Evolutionary conservation across 192 early-diverging fungal species (phyloP), one percentile per base, ranked within the genome.

Genomic region (Podochytrium sp.): DNA sequence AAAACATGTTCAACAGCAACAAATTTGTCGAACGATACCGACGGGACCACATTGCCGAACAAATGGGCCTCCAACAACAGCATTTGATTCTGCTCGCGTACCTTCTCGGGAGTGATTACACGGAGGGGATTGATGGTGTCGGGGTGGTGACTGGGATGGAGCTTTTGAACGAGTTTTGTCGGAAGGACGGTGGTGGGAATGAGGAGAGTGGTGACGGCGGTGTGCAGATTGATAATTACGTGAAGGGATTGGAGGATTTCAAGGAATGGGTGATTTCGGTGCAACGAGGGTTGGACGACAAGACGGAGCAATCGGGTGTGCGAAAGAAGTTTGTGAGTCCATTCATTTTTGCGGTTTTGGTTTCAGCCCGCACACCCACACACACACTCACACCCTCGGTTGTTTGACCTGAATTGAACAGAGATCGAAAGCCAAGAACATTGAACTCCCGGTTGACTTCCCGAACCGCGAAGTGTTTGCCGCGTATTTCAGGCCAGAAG

Each of bases 81-180:
- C 86, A 89, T 32, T 76, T 98, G 66, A 90, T 98, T 38, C 83
- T 89, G 58, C 71, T 99, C 47, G 95, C 96, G 23, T 94, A 91
- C 58, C 73, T 99, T 18, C 83, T 99, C 10, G 96, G 96, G n/a
- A 98, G 95, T 76, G 98, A 99, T 81, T 99, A 99, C 75, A 95
- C 98, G 0, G 87, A 87, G 16, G 98, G 98, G 0, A 83, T 99
- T 65, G 79, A 86, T 32, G 94, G 95, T 2, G 76, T 98, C 34
- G 98, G 98, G 29, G 84, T 91, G 23, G 93, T 97, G 27, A 78
- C 85, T 29, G 96, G 94, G 0, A 89, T 98, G 87, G 98, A 99
- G 76, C 90, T 96, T 20, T 71, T 99, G 65, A 85, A 86, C 47
- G 87, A 90, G 71, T 97, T 91, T 78, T 82, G 83, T 4, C 79